A percentile compares a stretch with the other conserved stretches of the same genome.
Conservation (phyloP, 257 asterid species). For the Striga asiatica region DNA sequence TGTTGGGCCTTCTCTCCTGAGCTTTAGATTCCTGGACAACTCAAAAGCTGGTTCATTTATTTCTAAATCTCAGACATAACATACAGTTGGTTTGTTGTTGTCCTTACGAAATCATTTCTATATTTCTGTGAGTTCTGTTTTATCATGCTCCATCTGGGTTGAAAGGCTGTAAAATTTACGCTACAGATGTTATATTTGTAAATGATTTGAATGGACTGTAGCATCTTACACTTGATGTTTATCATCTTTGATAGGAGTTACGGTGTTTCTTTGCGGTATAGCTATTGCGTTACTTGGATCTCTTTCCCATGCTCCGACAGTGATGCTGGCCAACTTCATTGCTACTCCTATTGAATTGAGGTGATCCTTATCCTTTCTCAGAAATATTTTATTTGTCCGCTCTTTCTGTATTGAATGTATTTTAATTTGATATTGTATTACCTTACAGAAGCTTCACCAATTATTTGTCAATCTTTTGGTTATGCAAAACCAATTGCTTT, state of each 20-base stretch:
- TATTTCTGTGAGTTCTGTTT: neutral
- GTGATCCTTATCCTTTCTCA: conserved; percentile 22
- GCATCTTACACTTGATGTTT: conserved; percentile 16
- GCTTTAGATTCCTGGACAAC: neutral
- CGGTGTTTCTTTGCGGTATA: conserved; percentile 74
- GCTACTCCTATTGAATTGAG: conserved; percentile 86
- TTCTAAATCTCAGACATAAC: neutral
- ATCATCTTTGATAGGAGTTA: conserved; percentile 47
- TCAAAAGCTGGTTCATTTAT: neutral
- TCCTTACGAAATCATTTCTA: neutral
- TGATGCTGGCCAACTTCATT: conserved; percentile 74
- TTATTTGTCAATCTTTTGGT: neutral
- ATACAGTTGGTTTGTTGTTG: neutral
- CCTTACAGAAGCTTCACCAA: neutral
- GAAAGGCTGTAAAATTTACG: neutral
- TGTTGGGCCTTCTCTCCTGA: neutral
- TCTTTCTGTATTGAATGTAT: conserved; percentile 1
- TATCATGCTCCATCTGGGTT: conserved; percentile 3
- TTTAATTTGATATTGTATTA: neutral
- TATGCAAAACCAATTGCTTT: too few relatives aligned
- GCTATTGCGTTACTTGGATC: conserved; percentile 71
- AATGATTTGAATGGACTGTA: neutral
- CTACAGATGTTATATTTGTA: neutral
- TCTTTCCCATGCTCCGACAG: conserved; percentile 80
- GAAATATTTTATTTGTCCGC: neutral